Base-by-base conservation (phyloP, 2,329 filamentous ascomycete genomes). In the Verruconis gallopava region DNA sequence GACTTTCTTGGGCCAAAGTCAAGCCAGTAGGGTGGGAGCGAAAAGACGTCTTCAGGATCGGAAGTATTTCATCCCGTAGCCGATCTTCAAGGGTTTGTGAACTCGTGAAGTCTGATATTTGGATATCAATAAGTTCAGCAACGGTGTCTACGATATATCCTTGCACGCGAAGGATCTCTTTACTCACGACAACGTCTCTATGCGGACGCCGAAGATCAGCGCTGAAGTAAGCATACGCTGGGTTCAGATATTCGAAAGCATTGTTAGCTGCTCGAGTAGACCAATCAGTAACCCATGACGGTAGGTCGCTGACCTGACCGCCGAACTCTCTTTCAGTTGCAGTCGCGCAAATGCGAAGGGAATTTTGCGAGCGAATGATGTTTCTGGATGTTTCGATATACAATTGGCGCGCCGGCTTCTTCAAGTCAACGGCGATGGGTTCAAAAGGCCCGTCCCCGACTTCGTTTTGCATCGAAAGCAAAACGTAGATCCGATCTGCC, bases 361-460 rank as follows among this genome's bases (percentile, higher is more conserved):
- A 30, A n/a, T 30, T n/a, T n/a, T 30, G 25, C n/a, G 25, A 30
- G 6, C 25, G 25, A 30, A 42, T 42, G n/a, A 42, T 20, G 13
- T 21, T n/a, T 11, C 33, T 34, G n/a, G 40, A 30, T 34, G 20
- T 14, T 9, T 37, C 32, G 4, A 19, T 18, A 14, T 20, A 18
- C 12, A 42, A 21, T 20, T 37, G 19, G 18, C n/a, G 32, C 6
- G 13, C 19, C 25, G 25, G 25, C 9, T 9, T 30, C 25, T 9
- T 30, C 6, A 9, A 30, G 25, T 30, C 25, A 30, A 30, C n/a
- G 25, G 9, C 9, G 25, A 30, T 30, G 9, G 6, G 9, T n/a
- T 30, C 25, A 9, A 30, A 9, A n/a, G 6, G 6, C n/a, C 9
- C n/a, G n/a, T 30, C 25, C 6, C n/a, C n/a, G 9, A n/a, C 6